Conservation (phyloP, 2,329 filamentous ascomycete species). For the Calonectria pteridis region DNA sequence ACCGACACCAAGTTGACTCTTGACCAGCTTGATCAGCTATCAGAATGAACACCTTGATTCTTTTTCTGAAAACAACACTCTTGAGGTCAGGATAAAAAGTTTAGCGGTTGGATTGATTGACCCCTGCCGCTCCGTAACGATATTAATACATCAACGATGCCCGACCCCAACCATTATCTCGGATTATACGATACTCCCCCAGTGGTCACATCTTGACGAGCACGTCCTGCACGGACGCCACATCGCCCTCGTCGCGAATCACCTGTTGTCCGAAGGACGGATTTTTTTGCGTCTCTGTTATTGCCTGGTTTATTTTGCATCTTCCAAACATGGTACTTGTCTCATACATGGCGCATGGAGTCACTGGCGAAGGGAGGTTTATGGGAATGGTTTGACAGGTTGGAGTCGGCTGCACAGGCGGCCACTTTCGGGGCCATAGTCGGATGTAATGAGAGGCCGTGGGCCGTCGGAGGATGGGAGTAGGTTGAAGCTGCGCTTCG, state of each 20-base stretch:
- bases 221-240: constrained; percentile 28
- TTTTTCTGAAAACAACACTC: constrained; percentile 31
- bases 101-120: constrained; percentile 48
- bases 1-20: constrained; percentile 62
- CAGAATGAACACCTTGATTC: constrained; percentile 44
- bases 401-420: constrained; percentile 51
- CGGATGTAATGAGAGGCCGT: constrained; percentile 43
- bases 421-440: constrained; percentile 39
- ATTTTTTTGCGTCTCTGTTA: constrained; percentile 39
- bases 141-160: constrained; percentile 50
- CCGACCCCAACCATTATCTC: constrained; percentile 34
- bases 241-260: constrained; percentile 42
- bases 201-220: constrained; percentile 32
- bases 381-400: constrained; percentile 52
- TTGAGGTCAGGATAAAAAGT: constrained; percentile 45
- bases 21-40: constrained; percentile 66
- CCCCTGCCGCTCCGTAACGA: constrained; percentile 45
- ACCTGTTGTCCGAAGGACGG: constrained; percentile 44
- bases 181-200: constrained; percentile 41
- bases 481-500: constrained; percentile 44
- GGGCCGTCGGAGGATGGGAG: constrained; percentile 26
- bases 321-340: constrained; percentile 52
- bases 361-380: constrained; percentile 51
- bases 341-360: constrained; percentile 58
- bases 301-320: constrained; percentile 51